Base-by-base conservation (phyloP, 345 rosid species). In the Populus nigra region DNA sequence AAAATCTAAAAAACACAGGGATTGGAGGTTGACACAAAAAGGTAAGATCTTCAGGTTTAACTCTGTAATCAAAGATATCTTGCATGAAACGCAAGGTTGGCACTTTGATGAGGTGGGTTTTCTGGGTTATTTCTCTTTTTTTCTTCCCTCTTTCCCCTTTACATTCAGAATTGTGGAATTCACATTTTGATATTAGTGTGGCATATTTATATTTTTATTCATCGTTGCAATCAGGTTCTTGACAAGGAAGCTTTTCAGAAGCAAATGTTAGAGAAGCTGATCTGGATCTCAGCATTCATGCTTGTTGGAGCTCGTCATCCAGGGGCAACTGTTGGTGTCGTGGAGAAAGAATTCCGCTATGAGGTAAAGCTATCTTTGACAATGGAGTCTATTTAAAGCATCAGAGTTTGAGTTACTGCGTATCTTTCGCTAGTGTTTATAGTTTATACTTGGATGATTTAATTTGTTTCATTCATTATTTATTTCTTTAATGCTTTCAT, bases 231-330 rank as follows among this genome's bases (percentile, higher is more conserved):
- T 63, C 84, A 93, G 99, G 94, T 93, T 67, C 97, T 96, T 65
- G 96, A 91, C 78, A 92, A 89, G 85, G 94, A 92, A 81, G 90
- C 92, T 69, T 96, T 96, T 88, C 92, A 91, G 85, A 93, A 92
- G 85, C 99, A 95, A 86, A 95, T 95, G 99, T 39, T 92, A 74
- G 97, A 96, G 84, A 96, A 96, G 82, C 90, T 96, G 67, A 88
- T 96, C 67, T 96, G 99, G 99, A 96, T 96, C 84, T 84, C 90
- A 22, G 96, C 97, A 74, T 93, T 96, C 84, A 96, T 95, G 99
- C 94, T 96, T 78, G 98, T 93, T 83, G 99, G 99, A 80, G 99
- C 99, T 87, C 97, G 97, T 73, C 97, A 96, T 91, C 92, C 93
- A 20, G 97, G 96, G 62, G 96, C 97, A 76, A 93, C 90, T 69